Evolutionary conservation across 2,329 filamentous ascomycete genomes (phyloP), one percentile per base, ranked within the genome.

Genomic region (Colletotrichum limetticola): DNA sequence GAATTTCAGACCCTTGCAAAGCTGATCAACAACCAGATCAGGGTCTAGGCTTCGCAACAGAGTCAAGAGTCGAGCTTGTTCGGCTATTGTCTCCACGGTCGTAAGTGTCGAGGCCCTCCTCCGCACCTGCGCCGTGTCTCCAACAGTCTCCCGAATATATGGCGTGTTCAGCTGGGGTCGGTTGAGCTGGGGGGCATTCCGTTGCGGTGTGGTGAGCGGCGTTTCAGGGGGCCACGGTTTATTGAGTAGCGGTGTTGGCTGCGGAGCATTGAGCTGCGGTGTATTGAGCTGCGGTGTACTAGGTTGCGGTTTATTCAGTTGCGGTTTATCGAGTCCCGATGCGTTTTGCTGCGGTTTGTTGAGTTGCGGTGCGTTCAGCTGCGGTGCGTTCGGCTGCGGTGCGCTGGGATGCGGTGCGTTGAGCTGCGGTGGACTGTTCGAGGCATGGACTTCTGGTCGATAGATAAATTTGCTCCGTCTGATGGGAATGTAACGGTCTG

Each of bases 1-100:
- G 76, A 90, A 91, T n/a, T 88, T 86, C 66, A 92, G 78, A 2
- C 89, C 90, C 76, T 88, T 91, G 77, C 89, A 91, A 42, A 92
- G 82, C 76, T 91, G 90, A 72, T 92, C 89, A 24, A 91, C 90
- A 0, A 92, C 88, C 3, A 85, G 82, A 9, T 85, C 77, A 11
- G 90, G 90, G 74, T 89, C 85, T 12, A 92, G 81, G 55, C 85
- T 88, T 60, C 87, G 85, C 24, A 92, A 79, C 14, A 92, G 81
- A 5, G 87, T 88, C 58, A 92, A 81, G 2, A 92, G 82, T 35
- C 91, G 86, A 72, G 88, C 87, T 77, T 92, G 90, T 76, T 92
- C 89, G 12, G 83, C 77, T 78, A 91, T 92, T 35, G 85, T 87
- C 75, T 91, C 87, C 22, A 82, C 80, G 1, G 87, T 81, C 11